Evolutionary conservation across 78 protist species (phyloP).

Genomic region (Dictyostelium citrinum): DNA sequence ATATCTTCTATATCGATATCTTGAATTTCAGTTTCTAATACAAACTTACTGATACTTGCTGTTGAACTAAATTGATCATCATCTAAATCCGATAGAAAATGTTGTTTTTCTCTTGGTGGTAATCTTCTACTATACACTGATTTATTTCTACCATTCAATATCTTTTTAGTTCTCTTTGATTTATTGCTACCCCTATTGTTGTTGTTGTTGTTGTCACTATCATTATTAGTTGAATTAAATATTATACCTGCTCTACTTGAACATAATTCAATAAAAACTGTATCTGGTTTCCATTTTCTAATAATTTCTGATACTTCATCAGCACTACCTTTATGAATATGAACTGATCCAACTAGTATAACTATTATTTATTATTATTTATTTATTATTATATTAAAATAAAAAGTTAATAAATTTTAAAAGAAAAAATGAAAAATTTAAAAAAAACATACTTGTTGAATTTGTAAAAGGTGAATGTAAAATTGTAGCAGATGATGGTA

Average conservation of each 20-base stretch:
- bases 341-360: slow-evolving; percentile 70
- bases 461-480: slow-evolving; percentile 50
- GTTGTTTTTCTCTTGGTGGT: not conserved
- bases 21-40: not conserved
- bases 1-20: slow-evolving; percentile 41
- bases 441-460: slow-evolving; percentile 45
- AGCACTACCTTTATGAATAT: slow-evolving; percentile 62
- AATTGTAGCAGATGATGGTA: slow-evolving; percentile 62
- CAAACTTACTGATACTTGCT: not conserved
- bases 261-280: slow-evolving; percentile 69
- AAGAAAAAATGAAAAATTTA: too few species aligned
- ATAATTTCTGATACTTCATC: slow-evolving; percentile 64
- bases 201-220: not conserved
- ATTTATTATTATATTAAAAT: too few species aligned
- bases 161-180: not conserved
- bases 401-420: too few species aligned
- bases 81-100: not conserved
- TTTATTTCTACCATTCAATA: not conserved
- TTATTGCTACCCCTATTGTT: not conserved
- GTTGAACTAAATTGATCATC: not conserved
- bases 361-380: too few species aligned
- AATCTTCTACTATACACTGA: not conserved
- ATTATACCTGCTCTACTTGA: slow-evolving; percentile 58
- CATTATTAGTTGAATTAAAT: not conserved
- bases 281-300: slow-evolving; percentile 64